A percentile compares a stretch with the other conserved stretches of the same genome.
These are phyloP conservation scores for Ogataea pignaliae DNA, from an alignment of 805 yeast genomes.

Conservation along the genomic window DNA sequence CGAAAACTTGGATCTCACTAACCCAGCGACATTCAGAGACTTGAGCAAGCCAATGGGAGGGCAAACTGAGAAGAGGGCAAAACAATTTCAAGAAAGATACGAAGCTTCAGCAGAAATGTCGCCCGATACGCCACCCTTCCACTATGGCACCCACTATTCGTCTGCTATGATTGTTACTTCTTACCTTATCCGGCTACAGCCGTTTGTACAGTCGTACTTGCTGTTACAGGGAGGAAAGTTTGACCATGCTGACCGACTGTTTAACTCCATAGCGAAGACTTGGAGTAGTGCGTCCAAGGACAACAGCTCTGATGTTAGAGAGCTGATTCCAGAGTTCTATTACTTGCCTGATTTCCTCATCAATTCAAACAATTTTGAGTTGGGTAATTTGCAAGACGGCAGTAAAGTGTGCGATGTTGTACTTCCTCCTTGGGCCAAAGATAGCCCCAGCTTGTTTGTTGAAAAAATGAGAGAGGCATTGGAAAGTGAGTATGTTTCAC, in stretches of 20 bases:
- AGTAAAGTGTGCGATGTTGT: constrained; percentile 53
- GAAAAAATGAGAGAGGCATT: constrained; percentile 76
- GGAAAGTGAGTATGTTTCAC: constrained; percentile 77
- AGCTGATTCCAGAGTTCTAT: constrained; percentile 81
- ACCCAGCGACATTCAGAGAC: constrained; percentile 66
- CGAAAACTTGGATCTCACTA: constrained; percentile 56
- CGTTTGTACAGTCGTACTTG: constrained; percentile 75
- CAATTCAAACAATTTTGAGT: constrained; percentile 61
- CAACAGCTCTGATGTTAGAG: constrained; percentile 84
- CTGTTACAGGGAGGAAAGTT: constrained; percentile 82
- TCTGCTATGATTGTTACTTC: constrained; percentile 92
- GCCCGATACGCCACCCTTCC: constrained; percentile 65
- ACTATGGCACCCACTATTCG: constrained; percentile 90
- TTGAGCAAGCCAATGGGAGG: constrained; percentile 91
- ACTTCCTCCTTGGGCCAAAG: constrained; percentile 81
- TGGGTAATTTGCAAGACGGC: constrained; percentile 68
- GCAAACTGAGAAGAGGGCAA: constrained; percentile 56
- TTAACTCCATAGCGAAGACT: constrained; percentile 67
- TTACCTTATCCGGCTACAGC: constrained; percentile 69
- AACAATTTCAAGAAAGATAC: constrained; percentile 64
- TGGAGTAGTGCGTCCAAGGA: constrained; percentile 80
- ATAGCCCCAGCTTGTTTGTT: constrained; percentile 70
- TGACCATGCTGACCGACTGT: constrained; percentile 83
- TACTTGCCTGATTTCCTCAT: constrained; percentile 73
- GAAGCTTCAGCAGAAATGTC: constrained; percentile 61